phyloP scores from a whole-genome alignment of 2,329 filamentous ascomycete species.

The Stemphylium beticola region DNA sequence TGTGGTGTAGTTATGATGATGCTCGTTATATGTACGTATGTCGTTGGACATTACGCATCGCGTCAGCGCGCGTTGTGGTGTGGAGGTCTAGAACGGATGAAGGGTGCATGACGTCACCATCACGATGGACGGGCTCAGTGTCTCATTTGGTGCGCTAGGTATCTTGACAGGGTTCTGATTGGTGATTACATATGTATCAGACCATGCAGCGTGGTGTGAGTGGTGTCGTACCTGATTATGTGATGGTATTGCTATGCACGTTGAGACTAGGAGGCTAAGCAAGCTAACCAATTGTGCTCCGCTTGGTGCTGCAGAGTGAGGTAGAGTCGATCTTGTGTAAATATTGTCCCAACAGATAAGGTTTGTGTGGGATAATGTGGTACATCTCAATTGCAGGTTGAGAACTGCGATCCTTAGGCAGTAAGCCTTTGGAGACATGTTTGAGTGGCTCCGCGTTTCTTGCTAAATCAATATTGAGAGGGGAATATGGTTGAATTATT shows the following conservation, averaged over 20 bases:
- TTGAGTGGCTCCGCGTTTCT: not conserved
- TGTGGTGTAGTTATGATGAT: too few relatives aligned
- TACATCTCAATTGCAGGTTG: too few relatives aligned
- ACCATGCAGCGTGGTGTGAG: not conserved
- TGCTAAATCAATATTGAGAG: slow-evolving; percentile 1
- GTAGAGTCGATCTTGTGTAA: not conserved
- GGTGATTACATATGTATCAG: not conserved
- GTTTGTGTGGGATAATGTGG: too few relatives aligned
- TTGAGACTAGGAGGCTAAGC: slow-evolving; percentile 1
- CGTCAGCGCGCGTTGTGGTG: slow-evolving; percentile 9
- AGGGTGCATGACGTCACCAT: slow-evolving; percentile 23
- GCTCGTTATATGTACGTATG: not conserved
- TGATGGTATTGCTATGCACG: slow-evolving; percentile 9
- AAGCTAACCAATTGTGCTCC: not conserved
- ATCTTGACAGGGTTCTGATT: not conserved
- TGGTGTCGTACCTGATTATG: slow-evolving; percentile 20
- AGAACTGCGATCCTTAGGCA: too few relatives aligned
- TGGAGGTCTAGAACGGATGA: too few relatives aligned
- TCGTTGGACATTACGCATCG: not conserved
- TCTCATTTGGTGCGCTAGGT: slow-evolving; percentile 3
- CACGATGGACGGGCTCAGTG: slow-evolving; percentile 5
- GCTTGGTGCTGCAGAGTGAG: not conserved
- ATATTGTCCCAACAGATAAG: not conserved
- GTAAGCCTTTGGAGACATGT: too few relatives aligned
- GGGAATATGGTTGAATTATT: slow-evolving; percentile 6